Conservation (phyloP, 2,329 filamentous ascomycete species). For the Lachnellula occidentalis region DNA sequence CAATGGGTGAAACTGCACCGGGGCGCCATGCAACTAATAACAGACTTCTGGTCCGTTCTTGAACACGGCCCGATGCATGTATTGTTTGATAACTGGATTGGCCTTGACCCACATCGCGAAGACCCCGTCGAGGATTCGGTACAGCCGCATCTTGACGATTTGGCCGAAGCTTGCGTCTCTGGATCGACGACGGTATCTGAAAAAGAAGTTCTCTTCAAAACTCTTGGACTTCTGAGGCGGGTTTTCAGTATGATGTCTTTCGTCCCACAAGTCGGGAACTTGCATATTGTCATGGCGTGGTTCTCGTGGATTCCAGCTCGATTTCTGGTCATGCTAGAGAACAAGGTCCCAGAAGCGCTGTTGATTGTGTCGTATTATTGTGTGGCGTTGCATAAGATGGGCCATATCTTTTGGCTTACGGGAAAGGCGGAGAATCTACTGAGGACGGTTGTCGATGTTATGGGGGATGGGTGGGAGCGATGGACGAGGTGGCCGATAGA, state of each 20-base stretch:
- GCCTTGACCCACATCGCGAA: conserved; percentile 11
- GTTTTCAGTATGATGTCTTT: conserved; percentile 19
- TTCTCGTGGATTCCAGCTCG: conserved; percentile 31
- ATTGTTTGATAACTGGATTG: conserved; percentile 19
- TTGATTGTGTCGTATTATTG: conserved; percentile 35
- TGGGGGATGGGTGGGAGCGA: conserved; percentile 20
- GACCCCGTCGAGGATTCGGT: conserved; percentile 15
- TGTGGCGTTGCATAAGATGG: conserved; percentile 34
- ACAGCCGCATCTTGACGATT: conserved; percentile 10
- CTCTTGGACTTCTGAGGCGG: conserved; percentile 11
- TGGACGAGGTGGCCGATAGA: conserved; percentile 25
- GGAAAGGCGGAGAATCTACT: conserved; percentile 38
- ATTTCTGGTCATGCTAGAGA: conserved; percentile 30
- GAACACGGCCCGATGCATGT: conserved; percentile 22
- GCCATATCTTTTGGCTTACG: conserved; percentile 38
- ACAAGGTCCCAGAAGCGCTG: conserved; percentile 33
- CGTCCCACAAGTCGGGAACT: conserved; percentile 20
- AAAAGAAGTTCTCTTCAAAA: conserved; percentile 11
- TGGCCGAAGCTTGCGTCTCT: conserved; percentile 16
- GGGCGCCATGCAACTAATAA: conserved; percentile 26
- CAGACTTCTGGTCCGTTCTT: conserved; percentile 16
- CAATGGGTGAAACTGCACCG: conserved; percentile 30
- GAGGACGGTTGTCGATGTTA: conserved; percentile 28
- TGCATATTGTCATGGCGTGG: conserved; percentile 32
- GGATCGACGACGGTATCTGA: conserved; percentile 3